Conservation (phyloP, 768 basidiomycete species). For the Lepiota brunneoincarnata region DNA sequence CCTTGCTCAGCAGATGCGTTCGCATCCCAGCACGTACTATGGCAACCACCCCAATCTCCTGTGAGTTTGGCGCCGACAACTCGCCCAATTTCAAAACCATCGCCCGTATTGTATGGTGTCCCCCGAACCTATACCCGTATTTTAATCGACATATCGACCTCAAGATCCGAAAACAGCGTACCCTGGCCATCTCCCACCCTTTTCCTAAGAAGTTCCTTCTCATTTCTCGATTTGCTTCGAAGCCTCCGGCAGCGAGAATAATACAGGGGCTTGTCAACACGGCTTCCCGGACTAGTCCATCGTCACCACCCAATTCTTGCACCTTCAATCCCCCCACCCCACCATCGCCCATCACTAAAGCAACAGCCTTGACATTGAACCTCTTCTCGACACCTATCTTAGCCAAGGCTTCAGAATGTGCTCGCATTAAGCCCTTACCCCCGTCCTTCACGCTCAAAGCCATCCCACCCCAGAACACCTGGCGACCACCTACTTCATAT, state of each 20-base stretch:
- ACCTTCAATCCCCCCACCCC: slow-evolving; percentile 31
- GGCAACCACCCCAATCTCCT: slow-evolving; percentile 72
- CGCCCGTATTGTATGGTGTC: slow-evolving; percentile 70
- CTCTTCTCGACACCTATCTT: slow-evolving; percentile 51
- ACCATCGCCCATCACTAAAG: slow-evolving; percentile 35
- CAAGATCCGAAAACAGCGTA: slow-evolving; percentile 20
- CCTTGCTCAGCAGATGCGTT: slow-evolving; percentile 50
- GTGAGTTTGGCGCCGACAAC: slow-evolving; percentile 49
- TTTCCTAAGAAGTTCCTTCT: slow-evolving; percentile 54
- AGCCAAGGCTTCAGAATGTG: slow-evolving; percentile 48
- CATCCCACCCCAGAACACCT: slow-evolving; percentile 73
- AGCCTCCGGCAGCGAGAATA: slow-evolving; percentile 65
- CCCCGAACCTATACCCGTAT: slow-evolving; percentile 50
- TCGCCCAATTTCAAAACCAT: slow-evolving; percentile 54
- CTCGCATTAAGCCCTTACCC: slow-evolving; percentile 63
- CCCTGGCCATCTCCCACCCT: slow-evolving; percentile 57
- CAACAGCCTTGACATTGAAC: slow-evolving; percentile 51
- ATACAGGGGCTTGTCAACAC: slow-evolving; percentile 42
- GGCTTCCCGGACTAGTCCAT: slow-evolving; percentile 31
- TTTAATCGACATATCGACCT: neutral
- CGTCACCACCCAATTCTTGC: slow-evolving; percentile 44
- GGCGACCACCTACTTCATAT: slow-evolving; percentile 58
- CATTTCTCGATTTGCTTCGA: slow-evolving; percentile 53
- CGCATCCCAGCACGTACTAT: slow-evolving; percentile 72
- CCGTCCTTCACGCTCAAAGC: slow-evolving; percentile 60